phyloP scores from a whole-genome alignment of 2,329 filamentous ascomycete species.

The Apiospora malaysiana region DNA sequence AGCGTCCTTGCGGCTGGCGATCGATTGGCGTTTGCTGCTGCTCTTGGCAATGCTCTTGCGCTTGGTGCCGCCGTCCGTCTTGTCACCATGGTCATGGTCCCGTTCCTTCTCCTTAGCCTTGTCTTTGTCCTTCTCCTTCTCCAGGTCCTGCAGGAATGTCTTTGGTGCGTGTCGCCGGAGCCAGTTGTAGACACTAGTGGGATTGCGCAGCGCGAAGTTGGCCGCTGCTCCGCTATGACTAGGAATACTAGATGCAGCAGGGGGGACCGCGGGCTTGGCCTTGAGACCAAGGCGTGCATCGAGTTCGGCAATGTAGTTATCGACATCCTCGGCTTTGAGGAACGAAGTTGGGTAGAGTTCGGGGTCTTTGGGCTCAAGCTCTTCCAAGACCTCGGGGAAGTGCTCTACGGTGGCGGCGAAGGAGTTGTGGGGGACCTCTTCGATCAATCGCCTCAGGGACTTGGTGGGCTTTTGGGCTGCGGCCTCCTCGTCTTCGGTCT shows the following conservation, averaged over 20 bases:
- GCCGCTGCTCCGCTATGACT: constrained; percentile 39
- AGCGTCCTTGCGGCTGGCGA: constrained; percentile 39
- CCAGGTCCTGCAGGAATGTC: constrained; percentile 81
- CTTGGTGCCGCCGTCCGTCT: constrained; percentile 40
- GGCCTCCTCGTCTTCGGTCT: constrained; percentile 47
- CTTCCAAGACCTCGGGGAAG: constrained; percentile 61
- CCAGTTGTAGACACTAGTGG: constrained; percentile 95
- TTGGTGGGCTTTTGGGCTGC: constrained; percentile 48
- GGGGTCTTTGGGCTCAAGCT: constrained; percentile 56
- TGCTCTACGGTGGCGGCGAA: constrained; percentile 64
- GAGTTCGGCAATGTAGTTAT: constrained; percentile 73
- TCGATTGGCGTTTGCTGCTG: constrained; percentile 47
- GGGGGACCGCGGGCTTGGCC: constrained; percentile 54
- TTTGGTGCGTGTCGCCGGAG: constrained; percentile 83
- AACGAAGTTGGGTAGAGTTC: constrained; percentile 67
- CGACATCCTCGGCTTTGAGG: constrained; percentile 72
- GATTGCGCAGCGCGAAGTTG: constrained; percentile 71
- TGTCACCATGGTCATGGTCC: constrained; percentile 45
- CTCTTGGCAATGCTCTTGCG: constrained; percentile 37
- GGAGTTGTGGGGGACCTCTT: constrained; percentile 57
- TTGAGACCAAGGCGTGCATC: constrained; percentile 58
- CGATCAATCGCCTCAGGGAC: constrained; percentile 56
- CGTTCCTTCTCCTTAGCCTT: constrained; percentile 45
- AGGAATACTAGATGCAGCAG: constrained; percentile 48
- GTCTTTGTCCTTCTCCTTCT: constrained; percentile 52